A percentile compares a stretch with the other conserved stretches of the same genome.
Conservation (phyloP, 2,329 filamentous ascomycete genomes). For the Plectosphaerella plurivora region DNA sequence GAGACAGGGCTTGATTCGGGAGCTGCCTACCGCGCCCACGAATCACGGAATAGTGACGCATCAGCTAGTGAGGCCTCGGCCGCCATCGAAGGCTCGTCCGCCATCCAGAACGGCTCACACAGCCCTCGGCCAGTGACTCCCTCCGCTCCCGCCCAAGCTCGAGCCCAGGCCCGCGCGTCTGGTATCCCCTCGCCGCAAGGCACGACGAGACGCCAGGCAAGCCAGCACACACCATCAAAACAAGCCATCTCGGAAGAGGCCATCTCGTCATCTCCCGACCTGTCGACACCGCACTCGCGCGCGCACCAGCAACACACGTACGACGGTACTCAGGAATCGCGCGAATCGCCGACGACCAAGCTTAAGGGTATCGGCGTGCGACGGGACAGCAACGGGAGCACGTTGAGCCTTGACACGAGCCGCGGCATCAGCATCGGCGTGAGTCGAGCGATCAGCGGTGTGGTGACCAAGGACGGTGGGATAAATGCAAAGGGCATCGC, state of each 20-base stretch:
- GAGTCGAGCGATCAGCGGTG: conserved; percentile 25
- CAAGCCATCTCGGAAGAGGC: conserved; percentile 8
- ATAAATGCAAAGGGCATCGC: conserved; percentile 13
- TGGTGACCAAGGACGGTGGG: conserved; percentile 24
- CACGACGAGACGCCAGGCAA: conserved; percentile 7
- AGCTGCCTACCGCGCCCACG: conserved; percentile 21
- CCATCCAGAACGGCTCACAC: conserved; percentile 3
- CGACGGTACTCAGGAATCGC: conserved; percentile 5
- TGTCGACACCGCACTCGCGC: not conserved
- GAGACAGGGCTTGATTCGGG: conserved; percentile 41
- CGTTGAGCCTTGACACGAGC: conserved; percentile 32
- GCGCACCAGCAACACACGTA: conserved; percentile 1
- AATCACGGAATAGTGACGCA: conserved; percentile 21
- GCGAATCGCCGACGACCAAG: conserved; percentile 15
- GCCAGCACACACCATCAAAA: not conserved
- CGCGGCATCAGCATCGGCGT: conserved; percentile 35
- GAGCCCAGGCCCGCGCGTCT: conserved; percentile 5
- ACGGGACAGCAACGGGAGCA: conserved; percentile 24
- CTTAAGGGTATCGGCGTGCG: conserved; percentile 22
- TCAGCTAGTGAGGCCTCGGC: conserved; percentile 9
- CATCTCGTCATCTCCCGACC: not conserved
- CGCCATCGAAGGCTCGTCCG: conserved; percentile 1
- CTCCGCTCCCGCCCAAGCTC: conserved; percentile 1
- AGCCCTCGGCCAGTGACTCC: conserved; percentile 2
- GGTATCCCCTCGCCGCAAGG: conserved; percentile 9